Evolutionary conservation across 2,329 filamentous ascomycete genomes (phyloP).

Genomic region (Apiospora rasikravindrae): DNA sequence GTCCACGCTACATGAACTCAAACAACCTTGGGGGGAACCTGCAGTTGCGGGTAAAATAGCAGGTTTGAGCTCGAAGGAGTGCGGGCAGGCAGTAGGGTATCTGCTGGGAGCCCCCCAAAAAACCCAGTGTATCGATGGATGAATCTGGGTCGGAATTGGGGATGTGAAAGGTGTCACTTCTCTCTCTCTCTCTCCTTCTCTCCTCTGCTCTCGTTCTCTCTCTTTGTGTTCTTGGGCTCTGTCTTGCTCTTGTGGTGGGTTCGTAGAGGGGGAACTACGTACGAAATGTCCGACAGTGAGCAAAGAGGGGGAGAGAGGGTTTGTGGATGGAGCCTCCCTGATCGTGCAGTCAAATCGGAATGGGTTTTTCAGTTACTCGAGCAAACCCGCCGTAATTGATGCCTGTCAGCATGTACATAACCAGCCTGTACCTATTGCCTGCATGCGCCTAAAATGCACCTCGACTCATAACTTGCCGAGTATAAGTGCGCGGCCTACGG

Average conservation of each 20-base stretch:
- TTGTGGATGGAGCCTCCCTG: conserved; percentile 12
- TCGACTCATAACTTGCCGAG: neutral
- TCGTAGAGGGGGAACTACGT: neutral
- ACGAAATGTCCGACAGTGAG: conserved; percentile 4
- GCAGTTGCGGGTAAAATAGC: neutral
- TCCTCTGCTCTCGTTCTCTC: neutral
- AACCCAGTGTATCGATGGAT: neutral
- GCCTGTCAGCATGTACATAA: conserved; percentile 2
- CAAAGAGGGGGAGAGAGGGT: conserved; percentile 16
- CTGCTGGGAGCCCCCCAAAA: neutral
- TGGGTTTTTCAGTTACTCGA: conserved; percentile 6
- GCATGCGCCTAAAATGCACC: conserved; percentile 1
- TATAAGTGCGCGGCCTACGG: neutral
- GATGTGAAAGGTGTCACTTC: conserved; percentile 2
- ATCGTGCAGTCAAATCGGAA: conserved; percentile 12
- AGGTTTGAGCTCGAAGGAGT: neutral
- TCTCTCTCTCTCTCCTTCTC: neutral
- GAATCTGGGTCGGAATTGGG: neutral
- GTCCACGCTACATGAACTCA: conserved; percentile 5
- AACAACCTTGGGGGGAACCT: neutral
- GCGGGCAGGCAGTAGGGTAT: neutral
- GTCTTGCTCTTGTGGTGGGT: neutral
- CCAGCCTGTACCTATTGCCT: conserved; percentile 7
- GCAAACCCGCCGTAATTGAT: conserved; percentile 3
- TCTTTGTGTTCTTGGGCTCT: neutral